A percentile compares a stretch with the other conserved stretches of the same genome.
Evolutionary conservation across 2,329 filamentous ascomycete genomes (phyloP).

Genomic region (Diaporthe longicolla): DNA sequence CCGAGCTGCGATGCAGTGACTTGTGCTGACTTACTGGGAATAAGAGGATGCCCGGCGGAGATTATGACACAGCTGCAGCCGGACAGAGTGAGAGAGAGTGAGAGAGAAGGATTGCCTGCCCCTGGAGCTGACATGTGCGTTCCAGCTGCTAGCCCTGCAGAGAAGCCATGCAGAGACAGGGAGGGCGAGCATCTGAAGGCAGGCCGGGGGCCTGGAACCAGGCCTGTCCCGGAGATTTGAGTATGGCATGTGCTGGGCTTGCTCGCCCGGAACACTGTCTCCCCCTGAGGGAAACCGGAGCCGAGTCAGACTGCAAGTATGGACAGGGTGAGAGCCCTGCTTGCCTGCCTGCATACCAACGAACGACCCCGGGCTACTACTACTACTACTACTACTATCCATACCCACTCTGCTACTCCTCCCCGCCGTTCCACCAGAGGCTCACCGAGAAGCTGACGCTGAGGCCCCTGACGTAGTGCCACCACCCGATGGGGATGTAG

Average conservation of each 20-base stretch:
- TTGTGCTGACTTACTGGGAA: not conserved
- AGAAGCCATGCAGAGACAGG: not conserved
- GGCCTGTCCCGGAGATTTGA: not conserved
- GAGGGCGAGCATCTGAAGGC: not conserved
- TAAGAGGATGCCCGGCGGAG: not conserved
- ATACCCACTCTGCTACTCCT: not conserved
- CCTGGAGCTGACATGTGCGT: not conserved
- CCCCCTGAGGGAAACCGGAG: constrained; percentile 10
- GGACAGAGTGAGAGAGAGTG: not conserved
- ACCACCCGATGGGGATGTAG: constrained; percentile 95
- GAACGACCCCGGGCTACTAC: not conserved
- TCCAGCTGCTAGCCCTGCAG: not conserved
- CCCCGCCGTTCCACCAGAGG: constrained; percentile 87
- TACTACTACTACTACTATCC: not conserved
- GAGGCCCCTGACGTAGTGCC: constrained; percentile 94
- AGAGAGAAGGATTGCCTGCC: not conserved
- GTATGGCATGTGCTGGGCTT: not conserved
- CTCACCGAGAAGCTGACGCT: constrained; percentile 93
- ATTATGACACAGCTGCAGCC: not conserved
- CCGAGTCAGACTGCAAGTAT: not conserved
- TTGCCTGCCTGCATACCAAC: no score
- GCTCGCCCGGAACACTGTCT: not conserved
- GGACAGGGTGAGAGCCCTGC: not conserved
- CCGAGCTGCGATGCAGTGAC: not conserved
- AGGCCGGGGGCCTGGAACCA: no score